These are phyloP conservation scores for Leucocoprinus leucothites DNA, from an alignment of 768 basidiomycete genomes.

Conservation along the genomic window DNA sequence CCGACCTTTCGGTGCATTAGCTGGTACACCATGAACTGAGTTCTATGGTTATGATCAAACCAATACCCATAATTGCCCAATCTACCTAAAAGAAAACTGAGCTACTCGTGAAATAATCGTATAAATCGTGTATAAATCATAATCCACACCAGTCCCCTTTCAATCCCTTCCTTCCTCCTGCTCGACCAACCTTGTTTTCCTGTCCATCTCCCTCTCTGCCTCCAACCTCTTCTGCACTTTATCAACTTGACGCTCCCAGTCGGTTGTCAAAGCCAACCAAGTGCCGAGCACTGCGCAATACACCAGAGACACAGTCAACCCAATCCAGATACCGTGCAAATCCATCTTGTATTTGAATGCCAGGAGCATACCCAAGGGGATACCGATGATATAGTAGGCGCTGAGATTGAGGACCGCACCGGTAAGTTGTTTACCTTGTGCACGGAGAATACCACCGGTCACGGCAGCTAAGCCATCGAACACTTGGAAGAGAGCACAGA, in stretches of 20 bases:
- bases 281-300: slow-evolving; percentile 55
- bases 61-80: too few relatives aligned
- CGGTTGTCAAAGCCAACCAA: slow-evolving; percentile 48
- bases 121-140: too few relatives aligned
- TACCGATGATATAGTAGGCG: slow-evolving; percentile 80
- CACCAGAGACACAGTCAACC: slow-evolving; percentile 65
- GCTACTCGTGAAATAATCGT: too few relatives aligned
- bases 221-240: slow-evolving; percentile 54
- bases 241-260: slow-evolving; percentile 70
- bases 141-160: too few relatives aligned
- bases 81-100: too few relatives aligned
- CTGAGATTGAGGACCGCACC: slow-evolving; percentile 80
- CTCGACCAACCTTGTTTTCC: too few relatives aligned
- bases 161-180: too few relatives aligned
- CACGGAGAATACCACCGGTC: slow-evolving; percentile 75
- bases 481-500: slow-evolving; percentile 80
- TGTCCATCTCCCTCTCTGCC: slow-evolving; percentile 31
- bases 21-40: too few relatives aligned
- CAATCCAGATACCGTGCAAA: slow-evolving; percentile 82
- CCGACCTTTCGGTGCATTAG: too few relatives aligned
- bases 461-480: slow-evolving; percentile 77
- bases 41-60: too few relatives aligned
- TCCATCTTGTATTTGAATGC: slow-evolving; percentile 57
- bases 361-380: slow-evolving; percentile 80
- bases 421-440: slow-evolving; percentile 75